phyloP scores from a whole-genome alignment of 1,284 basidiomycete genomes.

The Cryptococcus wingfieldii region DNA sequence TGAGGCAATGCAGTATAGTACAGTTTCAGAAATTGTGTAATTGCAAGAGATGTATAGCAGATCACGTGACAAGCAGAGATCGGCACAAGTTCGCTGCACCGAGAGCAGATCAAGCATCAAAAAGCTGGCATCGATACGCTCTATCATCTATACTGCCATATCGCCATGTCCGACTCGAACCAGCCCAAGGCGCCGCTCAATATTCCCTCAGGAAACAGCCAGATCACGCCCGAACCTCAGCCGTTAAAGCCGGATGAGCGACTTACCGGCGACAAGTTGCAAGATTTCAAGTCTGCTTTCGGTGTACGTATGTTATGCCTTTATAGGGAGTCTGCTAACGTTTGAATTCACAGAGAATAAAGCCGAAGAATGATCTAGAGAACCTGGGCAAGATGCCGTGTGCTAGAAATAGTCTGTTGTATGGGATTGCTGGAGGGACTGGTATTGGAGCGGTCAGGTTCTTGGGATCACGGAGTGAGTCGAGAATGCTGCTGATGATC shows the following conservation, averaged over 20 bases:
- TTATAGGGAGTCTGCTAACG: no score
- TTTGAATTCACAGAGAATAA: slow-evolving; percentile 13
- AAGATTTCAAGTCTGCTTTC: slow-evolving; percentile 14
- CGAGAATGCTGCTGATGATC: background rate
- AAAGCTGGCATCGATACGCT: background rate
- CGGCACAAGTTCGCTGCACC: background rate
- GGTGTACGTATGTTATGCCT: slow-evolving; percentile 2
- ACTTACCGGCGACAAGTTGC: slow-evolving; percentile 9
- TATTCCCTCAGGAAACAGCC: slow-evolving; percentile 18
- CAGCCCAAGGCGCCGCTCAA: slow-evolving; percentile 9
- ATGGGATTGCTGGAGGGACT: slow-evolving; percentile 43
- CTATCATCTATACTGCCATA: background rate
- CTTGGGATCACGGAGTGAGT: slow-evolving; percentile 40
- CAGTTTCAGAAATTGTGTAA: background rate
- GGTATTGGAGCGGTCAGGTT: slow-evolving; percentile 43
- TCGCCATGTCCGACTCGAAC: slow-evolving; percentile 1
- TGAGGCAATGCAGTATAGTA: background rate
- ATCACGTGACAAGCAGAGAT: background rate
- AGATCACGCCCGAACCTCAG: slow-evolving; percentile 13
- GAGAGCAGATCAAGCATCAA: background rate
- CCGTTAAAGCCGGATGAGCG: slow-evolving; percentile 11
- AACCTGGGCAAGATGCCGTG: slow-evolving; percentile 42
- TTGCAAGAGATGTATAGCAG: background rate
- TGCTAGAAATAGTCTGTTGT: slow-evolving; percentile 41
- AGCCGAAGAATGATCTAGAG: slow-evolving; percentile 45